Percentiles rank a stretch among this genome's conserved stretches.
Conservation (phyloP, 805 yeast species). For the Yamadazyma laniorum region DNA sequence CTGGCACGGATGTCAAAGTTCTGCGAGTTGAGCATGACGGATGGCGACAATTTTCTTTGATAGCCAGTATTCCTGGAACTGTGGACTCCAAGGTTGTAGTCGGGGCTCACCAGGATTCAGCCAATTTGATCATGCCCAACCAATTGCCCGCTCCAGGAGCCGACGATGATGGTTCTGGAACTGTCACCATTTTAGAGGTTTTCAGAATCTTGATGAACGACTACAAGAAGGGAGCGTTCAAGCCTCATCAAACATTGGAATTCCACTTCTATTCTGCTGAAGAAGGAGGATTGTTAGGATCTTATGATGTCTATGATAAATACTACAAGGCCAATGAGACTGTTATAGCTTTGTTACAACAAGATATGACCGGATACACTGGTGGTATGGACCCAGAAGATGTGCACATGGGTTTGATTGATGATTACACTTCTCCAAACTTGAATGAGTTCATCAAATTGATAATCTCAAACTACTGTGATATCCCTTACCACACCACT, state of each 20-base stretch:
- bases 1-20: slow-evolving; percentile 31
- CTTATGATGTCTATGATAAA: slow-evolving; percentile 67
- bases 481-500: slow-evolving; percentile 70
- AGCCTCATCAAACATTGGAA: slow-evolving; percentile 73
- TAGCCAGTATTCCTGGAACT: slow-evolving; percentile 61
- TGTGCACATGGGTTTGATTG: slow-evolving; percentile 72
- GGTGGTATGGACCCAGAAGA: slow-evolving; percentile 48
- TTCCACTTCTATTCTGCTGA: slow-evolving; percentile 96
- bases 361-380: slow-evolving; percentile 89
- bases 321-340: slow-evolving; percentile 46
- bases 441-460: slow-evolving; percentile 62
- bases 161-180: slow-evolving; percentile 92
- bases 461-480: slow-evolving; percentile 60
- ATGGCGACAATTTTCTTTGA: slow-evolving; percentile 78
- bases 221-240: slow-evolving; percentile 32
- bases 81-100: slow-evolving; percentile 58
- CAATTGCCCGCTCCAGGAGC: slow-evolving; percentile 85
- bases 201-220: slow-evolving; percentile 56
- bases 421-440: slow-evolving; percentile 58
- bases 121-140: slow-evolving; percentile 69
- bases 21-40: slow-evolving; percentile 55
- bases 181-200: slow-evolving; percentile 73
- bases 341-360: slow-evolving; percentile 85
- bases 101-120: slow-evolving; percentile 89
- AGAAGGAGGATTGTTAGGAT: slow-evolving; percentile 88